These are phyloP conservation scores for Pestalotiopsis sp. DNA, from an alignment of 2,329 filamentous ascomycete genomes.

Conservation along the genomic window DNA sequence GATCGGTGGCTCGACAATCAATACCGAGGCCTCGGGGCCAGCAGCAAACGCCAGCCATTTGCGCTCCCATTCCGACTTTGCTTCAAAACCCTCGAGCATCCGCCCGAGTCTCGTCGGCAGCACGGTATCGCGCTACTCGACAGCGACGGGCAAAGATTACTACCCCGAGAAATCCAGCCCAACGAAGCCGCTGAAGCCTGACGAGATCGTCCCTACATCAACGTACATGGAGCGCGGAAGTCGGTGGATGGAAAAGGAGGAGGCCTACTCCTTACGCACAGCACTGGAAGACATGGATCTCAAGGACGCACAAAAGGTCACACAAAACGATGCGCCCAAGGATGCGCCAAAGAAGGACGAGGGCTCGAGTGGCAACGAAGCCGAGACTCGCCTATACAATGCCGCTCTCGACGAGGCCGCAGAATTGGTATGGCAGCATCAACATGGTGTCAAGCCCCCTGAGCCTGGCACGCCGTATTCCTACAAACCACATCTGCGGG, in stretches of 20 bases:
- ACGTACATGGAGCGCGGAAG: slow-evolving; percentile 75
- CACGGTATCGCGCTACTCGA: slow-evolving; percentile 54
- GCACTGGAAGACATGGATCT: slow-evolving; percentile 77
- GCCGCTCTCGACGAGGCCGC: slow-evolving; percentile 78
- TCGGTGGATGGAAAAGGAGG: slow-evolving; percentile 81
- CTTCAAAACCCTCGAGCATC: slow-evolving; percentile 32
- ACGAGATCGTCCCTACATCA: slow-evolving; percentile 65
- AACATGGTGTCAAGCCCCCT: slow-evolving; percentile 58
- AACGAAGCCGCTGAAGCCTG: slow-evolving; percentile 54
- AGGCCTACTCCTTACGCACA: slow-evolving; percentile 69
- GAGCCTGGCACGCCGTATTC: slow-evolving; percentile 66
- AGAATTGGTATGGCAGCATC: slow-evolving; percentile 78
- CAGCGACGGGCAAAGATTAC: slow-evolving; percentile 53
- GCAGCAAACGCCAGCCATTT: slow-evolving; percentile 29
- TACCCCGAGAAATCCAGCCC: slow-evolving; percentile 45
- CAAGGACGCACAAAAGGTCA: slow-evolving; percentile 35
- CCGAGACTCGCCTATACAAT: slow-evolving; percentile 66
- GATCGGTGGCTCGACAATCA: slow-evolving; percentile 30
- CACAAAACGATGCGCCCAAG: slow-evolving; percentile 17
- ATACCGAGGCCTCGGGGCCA: slow-evolving; percentile 33
- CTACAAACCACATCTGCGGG: slow-evolving; percentile 71
- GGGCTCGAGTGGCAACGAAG: slow-evolving; percentile 40
- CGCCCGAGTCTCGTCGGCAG: slow-evolving; percentile 50
- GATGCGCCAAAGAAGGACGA: slow-evolving; percentile 33
- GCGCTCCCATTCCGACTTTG: slow-evolving; percentile 31